phyloP scores from a whole-genome alignment of 768 basidiomycete species.

The Mrakia frigida region DNA sequence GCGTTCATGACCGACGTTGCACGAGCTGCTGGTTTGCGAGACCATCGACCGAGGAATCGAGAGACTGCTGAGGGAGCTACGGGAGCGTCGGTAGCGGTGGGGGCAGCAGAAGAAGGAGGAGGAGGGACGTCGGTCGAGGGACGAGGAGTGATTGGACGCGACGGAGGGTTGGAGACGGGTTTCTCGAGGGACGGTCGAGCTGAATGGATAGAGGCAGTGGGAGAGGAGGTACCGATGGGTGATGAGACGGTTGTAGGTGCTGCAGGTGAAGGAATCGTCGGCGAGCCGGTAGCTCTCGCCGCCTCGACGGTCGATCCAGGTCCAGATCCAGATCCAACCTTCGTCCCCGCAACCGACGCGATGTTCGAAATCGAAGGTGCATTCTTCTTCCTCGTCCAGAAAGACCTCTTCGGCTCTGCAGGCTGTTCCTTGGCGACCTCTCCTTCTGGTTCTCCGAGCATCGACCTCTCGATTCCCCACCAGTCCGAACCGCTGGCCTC shows the following conservation, averaged over 20 bases:
- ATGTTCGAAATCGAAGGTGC: background rate
- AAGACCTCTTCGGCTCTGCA: background rate
- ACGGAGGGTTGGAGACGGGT: background rate
- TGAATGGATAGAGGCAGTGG: background rate
- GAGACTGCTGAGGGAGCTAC: conserved; percentile 22
- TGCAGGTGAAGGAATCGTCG: background rate
- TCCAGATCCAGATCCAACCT: background rate
- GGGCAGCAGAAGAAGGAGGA: background rate
- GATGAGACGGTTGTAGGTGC: background rate
- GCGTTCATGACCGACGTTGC: conserved; percentile 2
- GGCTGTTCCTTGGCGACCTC: background rate
- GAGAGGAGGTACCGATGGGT: background rate
- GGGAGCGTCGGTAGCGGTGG: background rate
- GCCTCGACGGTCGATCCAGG: background rate
- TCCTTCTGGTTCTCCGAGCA: conserved; percentile 10
- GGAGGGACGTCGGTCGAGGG: background rate
- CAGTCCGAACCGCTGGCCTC: background rate
- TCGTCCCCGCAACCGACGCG: conserved; percentile 10
- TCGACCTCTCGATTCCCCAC: conserved; percentile 4
- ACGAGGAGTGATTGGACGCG: background rate
- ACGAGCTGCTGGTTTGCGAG: conserved; percentile 20
- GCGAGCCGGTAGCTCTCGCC: background rate
- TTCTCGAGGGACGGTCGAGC: background rate
- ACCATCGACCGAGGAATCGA: conserved; percentile 24
- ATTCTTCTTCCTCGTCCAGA: background rate